These are phyloP conservation scores for Erythrophleum fordii DNA, from an alignment of 306 rosid genomes.

Conservation along the genomic window DNA sequence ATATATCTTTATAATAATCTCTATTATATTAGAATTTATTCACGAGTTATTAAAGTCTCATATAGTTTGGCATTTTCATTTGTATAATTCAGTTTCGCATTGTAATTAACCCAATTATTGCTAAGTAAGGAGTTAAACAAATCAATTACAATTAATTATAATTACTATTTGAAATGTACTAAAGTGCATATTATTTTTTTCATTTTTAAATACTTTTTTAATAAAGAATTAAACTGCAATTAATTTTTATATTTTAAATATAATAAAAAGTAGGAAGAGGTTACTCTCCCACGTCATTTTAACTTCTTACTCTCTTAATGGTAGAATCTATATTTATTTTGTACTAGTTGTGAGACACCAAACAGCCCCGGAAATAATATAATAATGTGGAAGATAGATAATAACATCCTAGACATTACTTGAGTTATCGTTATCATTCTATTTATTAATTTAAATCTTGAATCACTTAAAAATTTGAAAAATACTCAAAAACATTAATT, in stretches of 20 bases:
- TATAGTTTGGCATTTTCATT: background rate
- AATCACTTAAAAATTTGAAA: background rate
- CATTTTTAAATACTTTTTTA: too few relatives aligned
- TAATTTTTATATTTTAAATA: too few relatives aligned
- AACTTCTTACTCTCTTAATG: background rate
- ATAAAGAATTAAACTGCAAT: too few relatives aligned
- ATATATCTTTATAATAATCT: background rate
- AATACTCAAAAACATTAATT: too few relatives aligned
- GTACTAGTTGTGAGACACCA: background rate
- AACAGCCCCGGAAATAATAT: background rate
- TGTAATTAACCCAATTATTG: background rate
- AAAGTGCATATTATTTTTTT: too few relatives aligned
- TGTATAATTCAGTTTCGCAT: background rate
- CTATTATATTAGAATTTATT: background rate
- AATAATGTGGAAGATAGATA: background rate
- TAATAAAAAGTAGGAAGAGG: background rate
- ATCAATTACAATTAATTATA: background rate
- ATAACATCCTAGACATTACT: too few relatives aligned
- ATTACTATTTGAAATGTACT: background rate
- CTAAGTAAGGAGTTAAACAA: background rate
- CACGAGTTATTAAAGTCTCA: background rate
- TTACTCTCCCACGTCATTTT: background rate
- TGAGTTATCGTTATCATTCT: background rate
- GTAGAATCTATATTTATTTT: too few relatives aligned
- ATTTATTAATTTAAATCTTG: too few relatives aligned